phyloP scores from a whole-genome alignment of 257 asterid species.

The Nicotiana paniculata region DNA sequence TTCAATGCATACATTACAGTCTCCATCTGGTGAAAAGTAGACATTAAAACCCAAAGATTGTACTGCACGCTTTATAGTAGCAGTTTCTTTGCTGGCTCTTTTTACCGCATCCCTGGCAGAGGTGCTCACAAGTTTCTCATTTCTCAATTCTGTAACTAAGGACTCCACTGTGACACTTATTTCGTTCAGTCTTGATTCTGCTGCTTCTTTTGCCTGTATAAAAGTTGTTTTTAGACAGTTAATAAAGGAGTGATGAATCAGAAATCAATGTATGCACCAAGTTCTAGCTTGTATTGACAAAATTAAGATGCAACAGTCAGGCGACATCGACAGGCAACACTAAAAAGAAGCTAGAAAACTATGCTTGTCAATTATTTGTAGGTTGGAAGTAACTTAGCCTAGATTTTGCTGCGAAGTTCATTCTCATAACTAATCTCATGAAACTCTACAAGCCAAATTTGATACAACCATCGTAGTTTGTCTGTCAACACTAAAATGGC shows the following conservation, averaged over 20 bases:
- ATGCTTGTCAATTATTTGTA: background rate
- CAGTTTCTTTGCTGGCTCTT: constrained; percentile 58
- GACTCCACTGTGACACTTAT: constrained; percentile 39
- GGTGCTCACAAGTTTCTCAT: constrained; percentile 60
- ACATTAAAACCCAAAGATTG: constrained; percentile 85
- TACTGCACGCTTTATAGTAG: constrained; percentile 73
- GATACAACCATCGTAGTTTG: background rate
- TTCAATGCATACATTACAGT: constrained; percentile 67
- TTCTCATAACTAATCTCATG: background rate
- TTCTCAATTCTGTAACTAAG: constrained; percentile 55
- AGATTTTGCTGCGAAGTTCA: background rate
- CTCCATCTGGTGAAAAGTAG: constrained; percentile 67
- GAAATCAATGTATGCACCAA: background rate
- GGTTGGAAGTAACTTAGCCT: background rate
- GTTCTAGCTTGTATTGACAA: background rate
- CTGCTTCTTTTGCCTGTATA: constrained; percentile 71
- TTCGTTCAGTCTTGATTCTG: constrained; percentile 60
- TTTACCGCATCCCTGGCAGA: constrained; percentile 64
- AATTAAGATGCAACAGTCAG: background rate
- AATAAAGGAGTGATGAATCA: background rate
- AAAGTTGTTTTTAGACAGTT: background rate
- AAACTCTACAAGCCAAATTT: background rate
- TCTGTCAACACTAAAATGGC: background rate
- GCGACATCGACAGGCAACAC: background rate
- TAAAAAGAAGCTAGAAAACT: background rate